These are phyloP conservation scores for Spathaspora sp. DNA, from an alignment of 805 yeast species.

Conservation along the genomic window DNA sequence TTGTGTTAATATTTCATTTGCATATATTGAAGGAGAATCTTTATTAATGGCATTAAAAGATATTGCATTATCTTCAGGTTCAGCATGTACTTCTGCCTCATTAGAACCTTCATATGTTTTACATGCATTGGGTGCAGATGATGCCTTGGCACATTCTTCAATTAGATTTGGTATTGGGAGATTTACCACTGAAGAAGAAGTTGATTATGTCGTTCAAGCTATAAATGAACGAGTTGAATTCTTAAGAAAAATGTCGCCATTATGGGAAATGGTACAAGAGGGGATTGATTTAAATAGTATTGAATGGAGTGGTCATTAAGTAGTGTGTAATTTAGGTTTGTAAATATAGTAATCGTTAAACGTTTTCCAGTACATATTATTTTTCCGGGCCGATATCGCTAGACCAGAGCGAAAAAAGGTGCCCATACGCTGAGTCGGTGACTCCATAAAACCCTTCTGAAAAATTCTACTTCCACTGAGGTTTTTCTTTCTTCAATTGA, in stretches of 20 bases:
- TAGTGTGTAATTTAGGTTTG: neutral
- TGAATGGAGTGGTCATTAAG: slow-evolving; percentile 95
- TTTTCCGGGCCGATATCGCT: neutral
- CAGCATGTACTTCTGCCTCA: slow-evolving; percentile 98
- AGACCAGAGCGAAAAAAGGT: neutral
- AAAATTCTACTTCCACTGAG: neutral
- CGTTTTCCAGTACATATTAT: too few species aligned
- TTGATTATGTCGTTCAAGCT: slow-evolving; percentile 89
- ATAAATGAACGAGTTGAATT: slow-evolving; percentile 86
- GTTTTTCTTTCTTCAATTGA: neutral
- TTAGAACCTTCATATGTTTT: slow-evolving; percentile 95
- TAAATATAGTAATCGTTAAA: neutral
- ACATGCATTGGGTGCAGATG: slow-evolving; percentile 96
- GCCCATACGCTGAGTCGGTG: too few species aligned
- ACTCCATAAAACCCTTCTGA: neutral
- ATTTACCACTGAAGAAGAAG: slow-evolving; percentile 93
- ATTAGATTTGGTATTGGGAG: slow-evolving; percentile 96
- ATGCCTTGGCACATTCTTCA: slow-evolving; percentile 97
- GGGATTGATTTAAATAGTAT: slow-evolving; percentile 92
- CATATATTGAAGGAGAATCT: slow-evolving; percentile 97
- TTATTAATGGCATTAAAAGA: slow-evolving; percentile 96
- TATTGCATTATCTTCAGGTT: slow-evolving; percentile 92
- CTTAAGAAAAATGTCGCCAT: slow-evolving; percentile 87
- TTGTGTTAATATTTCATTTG: slow-evolving; percentile 94
- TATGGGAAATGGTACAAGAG: slow-evolving; percentile 99